A percentile compares a stretch with the other conserved stretches of the same genome.
These are phyloP conservation scores for Peronospora destructor DNA, from an alignment of 352 stramenopile genomes.

Conservation along the genomic window DNA sequence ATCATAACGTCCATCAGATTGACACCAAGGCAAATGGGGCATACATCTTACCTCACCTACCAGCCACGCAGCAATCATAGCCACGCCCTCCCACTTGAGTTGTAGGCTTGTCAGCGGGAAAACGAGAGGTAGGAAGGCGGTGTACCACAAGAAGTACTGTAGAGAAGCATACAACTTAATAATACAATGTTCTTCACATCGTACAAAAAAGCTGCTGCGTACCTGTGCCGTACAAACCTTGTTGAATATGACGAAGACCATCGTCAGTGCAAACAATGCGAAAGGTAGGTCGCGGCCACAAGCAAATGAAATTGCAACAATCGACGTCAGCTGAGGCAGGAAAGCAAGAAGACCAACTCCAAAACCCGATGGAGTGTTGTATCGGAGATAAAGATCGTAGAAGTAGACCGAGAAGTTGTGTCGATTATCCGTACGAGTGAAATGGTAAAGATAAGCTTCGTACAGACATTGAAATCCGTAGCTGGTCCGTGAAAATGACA, in stretches of 20 bases:
- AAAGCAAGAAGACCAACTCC: constrained; percentile 77
- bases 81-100: constrained; percentile 54
- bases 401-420: constrained; percentile 99
- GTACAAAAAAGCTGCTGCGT: constrained; percentile 4
- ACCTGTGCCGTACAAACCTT: constrained; percentile 89
- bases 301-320: constrained; percentile 62
- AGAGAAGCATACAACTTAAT: constrained; percentile 18
- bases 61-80: constrained; percentile 69
- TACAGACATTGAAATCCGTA: constrained; percentile 92
- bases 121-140: constrained; percentile 85
- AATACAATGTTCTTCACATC: neutral
- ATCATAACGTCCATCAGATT: constrained; percentile 5
- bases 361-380: constrained; percentile 73
- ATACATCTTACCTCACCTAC: constrained; percentile 49
- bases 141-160: constrained; percentile 99
- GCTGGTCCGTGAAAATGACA: constrained; percentile 20
- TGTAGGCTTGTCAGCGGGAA: constrained; percentile 60
- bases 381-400: constrained; percentile 98
- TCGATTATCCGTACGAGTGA: constrained; percentile 95
- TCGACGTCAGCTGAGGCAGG: constrained; percentile 69
- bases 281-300: constrained; percentile 88
- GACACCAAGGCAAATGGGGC: neutral
- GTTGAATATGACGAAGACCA: constrained; percentile 98
- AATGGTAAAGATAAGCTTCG: constrained; percentile 97
- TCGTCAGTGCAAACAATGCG: constrained; percentile 95